Percentiles rank a stretch among this genome's conserved stretches.
phyloP scores from a whole-genome alignment of 768 basidiomycete genomes.

The Mycena amicta region DNA sequence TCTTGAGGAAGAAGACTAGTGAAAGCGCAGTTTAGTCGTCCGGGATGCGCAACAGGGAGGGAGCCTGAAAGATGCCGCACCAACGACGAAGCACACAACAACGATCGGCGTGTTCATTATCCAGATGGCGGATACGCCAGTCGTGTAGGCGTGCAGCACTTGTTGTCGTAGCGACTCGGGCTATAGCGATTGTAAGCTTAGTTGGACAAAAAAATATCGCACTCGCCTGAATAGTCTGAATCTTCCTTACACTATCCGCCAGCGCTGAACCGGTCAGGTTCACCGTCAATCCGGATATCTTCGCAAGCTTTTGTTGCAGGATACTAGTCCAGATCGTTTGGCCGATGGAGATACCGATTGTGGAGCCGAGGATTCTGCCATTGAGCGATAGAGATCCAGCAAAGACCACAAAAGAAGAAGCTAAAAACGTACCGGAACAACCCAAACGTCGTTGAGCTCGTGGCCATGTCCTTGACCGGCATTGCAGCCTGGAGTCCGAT shows the following conservation, averaged over 20 bases:
- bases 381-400: too few relatives aligned
- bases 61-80: constrained; percentile 2
- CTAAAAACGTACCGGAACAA: constrained; percentile 50
- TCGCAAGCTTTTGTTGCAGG: constrained; percentile 6
- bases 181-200: neutral
- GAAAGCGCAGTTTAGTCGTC: too few relatives aligned
- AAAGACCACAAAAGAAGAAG: too few relatives aligned
- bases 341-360: constrained; percentile 73
- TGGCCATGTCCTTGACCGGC: constrained; percentile 86
- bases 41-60: too few relatives aligned
- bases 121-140: constrained; percentile 18
- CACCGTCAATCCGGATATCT: constrained; percentile 10
- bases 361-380: constrained; percentile 68
- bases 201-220: neutral
- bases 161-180: constrained; percentile 13
- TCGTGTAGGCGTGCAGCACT: constrained; percentile 19
- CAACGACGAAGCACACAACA: constrained; percentile 9
- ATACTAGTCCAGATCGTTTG: constrained; percentile 66
- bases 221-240: constrained; percentile 12
- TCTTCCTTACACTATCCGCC: constrained; percentile 10
- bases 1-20: constrained; percentile 21
- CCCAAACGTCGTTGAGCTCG: constrained; percentile 69
- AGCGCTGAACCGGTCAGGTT: constrained; percentile 12
- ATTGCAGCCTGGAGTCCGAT: constrained; percentile 83
- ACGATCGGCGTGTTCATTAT: constrained; percentile 17